Conservation (phyloP, 768 basidiomycete species). For the Mycena epipterygia region DNA sequence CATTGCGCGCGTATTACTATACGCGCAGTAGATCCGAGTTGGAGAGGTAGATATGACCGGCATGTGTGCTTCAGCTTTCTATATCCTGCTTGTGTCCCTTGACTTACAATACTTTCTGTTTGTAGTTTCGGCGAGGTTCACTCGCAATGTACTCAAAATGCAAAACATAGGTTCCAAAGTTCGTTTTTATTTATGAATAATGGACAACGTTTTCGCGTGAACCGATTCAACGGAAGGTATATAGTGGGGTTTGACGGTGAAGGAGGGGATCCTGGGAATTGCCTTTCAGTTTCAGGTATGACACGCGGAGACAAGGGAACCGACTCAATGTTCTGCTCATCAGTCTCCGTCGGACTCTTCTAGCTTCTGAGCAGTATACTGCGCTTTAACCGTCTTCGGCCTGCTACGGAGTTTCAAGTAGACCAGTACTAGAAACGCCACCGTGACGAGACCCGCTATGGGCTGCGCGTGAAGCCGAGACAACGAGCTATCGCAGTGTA, state of each 20-base stretch:
- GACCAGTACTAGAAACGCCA: neutral
- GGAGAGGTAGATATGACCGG: too few relatives aligned
- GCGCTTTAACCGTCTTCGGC: neutral
- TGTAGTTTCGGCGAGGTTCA: too few relatives aligned
- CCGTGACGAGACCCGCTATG: too few relatives aligned
- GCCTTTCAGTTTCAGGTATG: slow-evolving; percentile 2
- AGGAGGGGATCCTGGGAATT: neutral
- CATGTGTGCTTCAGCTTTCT: too few relatives aligned
- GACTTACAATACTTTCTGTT: too few relatives aligned
- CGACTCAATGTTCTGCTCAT: slow-evolving; percentile 1
- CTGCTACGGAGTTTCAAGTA: neutral
- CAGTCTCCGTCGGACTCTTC: neutral
- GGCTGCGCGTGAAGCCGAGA: too few relatives aligned
- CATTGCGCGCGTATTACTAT: too few relatives aligned
- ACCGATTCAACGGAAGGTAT: neutral
- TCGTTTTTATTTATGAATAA: neutral
- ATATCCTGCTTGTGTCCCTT: too few relatives aligned
- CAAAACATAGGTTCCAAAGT: neutral
- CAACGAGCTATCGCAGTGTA: too few relatives aligned
- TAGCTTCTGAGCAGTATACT: neutral
- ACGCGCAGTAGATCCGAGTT: too few relatives aligned
- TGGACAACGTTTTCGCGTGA: neutral
- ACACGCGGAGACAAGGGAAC: slow-evolving; percentile 2
- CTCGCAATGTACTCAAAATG: slow-evolving; percentile 4
- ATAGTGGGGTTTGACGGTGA: slow-evolving; percentile 3